A percentile compares a stretch with the other conserved stretches of the same genome.
Conservation (phyloP, 2,329 filamentous ascomycete genomes). For the Epicoccum nigrum region DNA sequence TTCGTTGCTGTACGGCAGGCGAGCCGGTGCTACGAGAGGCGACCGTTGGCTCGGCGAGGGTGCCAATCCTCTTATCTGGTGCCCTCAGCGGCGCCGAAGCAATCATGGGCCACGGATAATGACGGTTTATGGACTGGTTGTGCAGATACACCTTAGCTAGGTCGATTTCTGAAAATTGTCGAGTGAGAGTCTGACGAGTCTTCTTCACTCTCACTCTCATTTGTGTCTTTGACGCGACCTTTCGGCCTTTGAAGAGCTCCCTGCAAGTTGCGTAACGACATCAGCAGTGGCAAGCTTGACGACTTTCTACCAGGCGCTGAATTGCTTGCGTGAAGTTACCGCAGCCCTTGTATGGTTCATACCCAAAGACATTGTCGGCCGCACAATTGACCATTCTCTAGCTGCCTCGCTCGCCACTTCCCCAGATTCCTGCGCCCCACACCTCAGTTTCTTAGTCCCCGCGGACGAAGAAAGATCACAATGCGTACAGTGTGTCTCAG, state of each 20-base stretch:
- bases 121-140: slow-evolving; percentile 14
- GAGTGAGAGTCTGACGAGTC: background rate
- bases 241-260: background rate
- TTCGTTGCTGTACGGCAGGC: slow-evolving; percentile 14
- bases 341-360: slow-evolving; percentile 1
- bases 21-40: slow-evolving; percentile 5
- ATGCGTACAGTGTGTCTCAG: slow-evolving; percentile 44
- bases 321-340: slow-evolving; percentile 2
- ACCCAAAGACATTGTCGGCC: background rate
- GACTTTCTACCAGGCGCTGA: background rate
- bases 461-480: slow-evolving; percentile 12
- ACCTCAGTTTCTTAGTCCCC: slow-evolving; percentile 6
- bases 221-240: slow-evolving; percentile 4
- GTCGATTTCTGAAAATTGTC: slow-evolving; percentile 14
- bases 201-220: slow-evolving; percentile 5
- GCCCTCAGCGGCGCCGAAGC: slow-evolving; percentile 12
- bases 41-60: slow-evolving; percentile 17
- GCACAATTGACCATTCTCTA: slow-evolving; percentile 9
- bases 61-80: slow-evolving; percentile 16
- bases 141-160: slow-evolving; percentile 17
- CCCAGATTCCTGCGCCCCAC: slow-evolving; percentile 11
- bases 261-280: slow-evolving; percentile 3
- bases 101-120: slow-evolving; percentile 13
- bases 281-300: slow-evolving; percentile 4
- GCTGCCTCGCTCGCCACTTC: slow-evolving; percentile 7